phyloP scores from a whole-genome alignment of 208 protist species.

The Acanthamoeba culbertsoni region DNA sequence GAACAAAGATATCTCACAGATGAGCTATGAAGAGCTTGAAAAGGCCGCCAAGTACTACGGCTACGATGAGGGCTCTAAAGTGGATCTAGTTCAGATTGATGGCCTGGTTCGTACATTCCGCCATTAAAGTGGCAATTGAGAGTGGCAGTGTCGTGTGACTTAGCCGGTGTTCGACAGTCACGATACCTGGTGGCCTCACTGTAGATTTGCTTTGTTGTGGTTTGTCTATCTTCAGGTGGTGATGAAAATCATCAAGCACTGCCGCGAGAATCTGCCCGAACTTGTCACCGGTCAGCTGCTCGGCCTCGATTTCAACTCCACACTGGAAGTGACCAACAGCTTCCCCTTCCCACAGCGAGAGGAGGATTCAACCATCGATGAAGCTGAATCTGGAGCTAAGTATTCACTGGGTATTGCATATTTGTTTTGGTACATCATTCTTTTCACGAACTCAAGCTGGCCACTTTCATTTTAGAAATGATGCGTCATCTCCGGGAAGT shows the following conservation, averaged over 20 bases:
- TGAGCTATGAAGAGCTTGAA: slow-evolving; percentile 51
- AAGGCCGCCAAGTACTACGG: slow-evolving; percentile 25
- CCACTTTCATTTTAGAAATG: slow-evolving; percentile 76
- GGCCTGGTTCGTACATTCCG: not conserved
- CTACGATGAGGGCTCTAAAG: not conserved
- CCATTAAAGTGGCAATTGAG: not conserved
- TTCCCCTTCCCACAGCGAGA: slow-evolving; percentile 81
- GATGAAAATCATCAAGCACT: slow-evolving; percentile 89
- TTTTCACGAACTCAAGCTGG: no score
- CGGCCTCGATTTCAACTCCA: slow-evolving; percentile 82
- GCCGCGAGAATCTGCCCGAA: slow-evolving; percentile 80
- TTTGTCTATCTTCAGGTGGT: no score
- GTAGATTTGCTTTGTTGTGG: no score
- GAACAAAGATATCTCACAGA: slow-evolving; percentile 43
- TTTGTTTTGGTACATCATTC: not conserved
- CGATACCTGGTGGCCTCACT: not conserved
- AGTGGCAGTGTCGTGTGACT: not conserved
- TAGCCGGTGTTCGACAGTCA: not conserved
- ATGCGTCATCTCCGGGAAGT: slow-evolving; percentile 85
- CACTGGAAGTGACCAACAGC: slow-evolving; percentile 85
- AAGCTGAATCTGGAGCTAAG: slow-evolving; percentile 49
- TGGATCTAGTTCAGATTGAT: slow-evolving; percentile 47
- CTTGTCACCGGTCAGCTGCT: slow-evolving; percentile 84
- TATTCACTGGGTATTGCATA: slow-evolving; percentile 15
- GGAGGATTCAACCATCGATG: slow-evolving; percentile 57